Conservation (phyloP, 768 basidiomycete genomes). For the Mycena galericulata region DNA sequence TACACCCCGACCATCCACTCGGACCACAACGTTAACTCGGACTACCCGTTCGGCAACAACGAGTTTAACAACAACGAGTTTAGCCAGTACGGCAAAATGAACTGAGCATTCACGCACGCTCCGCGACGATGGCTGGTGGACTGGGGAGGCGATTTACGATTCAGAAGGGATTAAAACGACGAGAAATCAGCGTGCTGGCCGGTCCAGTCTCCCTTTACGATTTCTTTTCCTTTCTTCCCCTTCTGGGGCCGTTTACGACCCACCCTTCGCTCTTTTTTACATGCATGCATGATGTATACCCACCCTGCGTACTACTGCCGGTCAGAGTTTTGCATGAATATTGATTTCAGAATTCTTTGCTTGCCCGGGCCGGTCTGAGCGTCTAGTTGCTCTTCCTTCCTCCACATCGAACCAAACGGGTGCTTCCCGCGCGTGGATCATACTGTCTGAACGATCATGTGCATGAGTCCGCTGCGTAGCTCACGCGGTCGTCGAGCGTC, state of each 20-base stretch:
- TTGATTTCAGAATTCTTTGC: no score
- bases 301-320: conserved; percentile 9
- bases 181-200: conserved; percentile 10
- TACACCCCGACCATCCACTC: conserved; percentile 51
- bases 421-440: neutral
- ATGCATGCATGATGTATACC: conserved; percentile 30
- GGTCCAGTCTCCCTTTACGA: conserved; percentile 21
- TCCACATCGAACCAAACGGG: no score
- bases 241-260: conserved; percentile 23
- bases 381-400: neutral
- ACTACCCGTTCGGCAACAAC: no score
- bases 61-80: conserved; percentile 6
- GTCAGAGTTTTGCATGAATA: conserved; percentile 8
- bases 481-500: conserved; percentile 16
- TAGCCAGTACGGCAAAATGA: conserved; percentile 2
- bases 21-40: conserved; percentile 23
- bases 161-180: conserved; percentile 16
- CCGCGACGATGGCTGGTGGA: neutral
- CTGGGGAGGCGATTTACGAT: conserved; percentile 20
- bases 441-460: neutral
- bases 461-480: neutral
- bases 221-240: conserved; percentile 7
- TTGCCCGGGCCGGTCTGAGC: neutral
- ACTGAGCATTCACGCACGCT: neutral
- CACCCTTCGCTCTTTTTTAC: conserved; percentile 9